These are phyloP conservation scores for Nectriaceae sp. DNA, from an alignment of 2,329 filamentous ascomycete genomes.

Conservation along the genomic window DNA sequence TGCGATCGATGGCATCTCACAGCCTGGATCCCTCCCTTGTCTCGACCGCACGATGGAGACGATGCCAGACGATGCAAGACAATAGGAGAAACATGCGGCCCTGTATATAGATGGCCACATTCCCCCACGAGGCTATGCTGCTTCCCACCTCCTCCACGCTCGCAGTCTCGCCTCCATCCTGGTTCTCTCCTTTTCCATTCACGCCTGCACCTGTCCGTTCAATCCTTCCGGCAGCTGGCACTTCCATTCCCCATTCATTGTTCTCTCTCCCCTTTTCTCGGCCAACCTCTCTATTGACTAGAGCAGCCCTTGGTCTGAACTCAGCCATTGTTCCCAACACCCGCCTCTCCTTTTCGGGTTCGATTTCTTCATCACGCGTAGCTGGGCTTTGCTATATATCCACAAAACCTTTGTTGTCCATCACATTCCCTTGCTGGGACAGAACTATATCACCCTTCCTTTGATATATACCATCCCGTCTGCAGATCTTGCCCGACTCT, in stretches of 20 bases:
- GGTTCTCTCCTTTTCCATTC: conserved; percentile 9
- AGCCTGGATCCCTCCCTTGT: too few species aligned
- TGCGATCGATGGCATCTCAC: too few species aligned
- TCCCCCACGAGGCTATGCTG: conserved; percentile 23
- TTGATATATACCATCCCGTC: conserved; percentile 1
- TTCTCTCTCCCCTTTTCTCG: conserved; percentile 13
- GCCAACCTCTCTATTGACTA: conserved; percentile 16
- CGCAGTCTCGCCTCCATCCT: conserved; percentile 14
- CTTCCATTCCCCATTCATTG: conserved; percentile 17
- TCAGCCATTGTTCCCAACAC: neutral
- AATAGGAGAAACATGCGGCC: neutral
- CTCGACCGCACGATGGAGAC: neutral
- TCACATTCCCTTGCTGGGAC: neutral
- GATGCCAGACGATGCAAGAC: neutral
- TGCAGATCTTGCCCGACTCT: neutral
- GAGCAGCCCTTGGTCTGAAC: conserved; percentile 1
- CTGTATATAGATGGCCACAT: conserved; percentile 26
- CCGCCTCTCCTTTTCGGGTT: neutral
- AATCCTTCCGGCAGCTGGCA: conserved; percentile 37
- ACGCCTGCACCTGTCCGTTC: conserved; percentile 27
- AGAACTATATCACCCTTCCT: neutral
- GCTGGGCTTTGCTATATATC: neutral
- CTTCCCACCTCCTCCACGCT: conserved; percentile 23
- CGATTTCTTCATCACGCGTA: neutral
- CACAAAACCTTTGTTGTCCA: neutral